Percentiles rank a stretch among this genome's conserved stretches.
Conservation (phyloP, 345 rosid species). For the Angophora floribunda region DNA sequence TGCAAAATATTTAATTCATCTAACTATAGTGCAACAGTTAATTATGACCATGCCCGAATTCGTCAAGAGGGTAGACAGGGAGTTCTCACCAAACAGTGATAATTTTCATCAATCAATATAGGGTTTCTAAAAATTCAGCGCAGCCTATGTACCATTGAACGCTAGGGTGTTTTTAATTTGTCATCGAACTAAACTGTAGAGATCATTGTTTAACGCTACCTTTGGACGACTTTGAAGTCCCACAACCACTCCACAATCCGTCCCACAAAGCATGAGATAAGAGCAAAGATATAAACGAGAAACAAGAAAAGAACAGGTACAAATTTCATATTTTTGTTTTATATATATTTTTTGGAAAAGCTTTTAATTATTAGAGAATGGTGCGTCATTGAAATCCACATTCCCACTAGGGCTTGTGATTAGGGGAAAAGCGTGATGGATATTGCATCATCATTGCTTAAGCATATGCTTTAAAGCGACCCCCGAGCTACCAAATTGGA, state of each 20-base stretch:
- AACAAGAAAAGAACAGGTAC: neutral
- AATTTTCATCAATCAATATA: neutral
- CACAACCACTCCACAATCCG: neutral
- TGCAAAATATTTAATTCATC: neutral
- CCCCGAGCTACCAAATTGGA: slow-evolving; percentile 22
- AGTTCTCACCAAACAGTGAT: neutral
- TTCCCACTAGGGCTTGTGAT: slow-evolving; percentile 18
- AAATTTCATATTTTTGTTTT: neutral
- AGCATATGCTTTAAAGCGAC: slow-evolving; percentile 20
- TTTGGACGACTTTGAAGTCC: neutral
- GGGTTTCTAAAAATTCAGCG: neutral
- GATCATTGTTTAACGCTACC: neutral
- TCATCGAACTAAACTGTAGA: neutral
- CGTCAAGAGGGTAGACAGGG: neutral
- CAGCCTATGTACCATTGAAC: neutral
- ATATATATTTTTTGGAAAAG: neutral
- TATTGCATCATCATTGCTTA: neutral
- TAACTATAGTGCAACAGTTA: neutral
- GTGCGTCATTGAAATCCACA: neutral
- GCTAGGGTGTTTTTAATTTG: neutral
- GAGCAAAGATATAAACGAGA: neutral
- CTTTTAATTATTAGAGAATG: neutral
- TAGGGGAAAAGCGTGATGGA: neutral
- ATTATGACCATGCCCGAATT: neutral
- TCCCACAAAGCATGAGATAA: neutral